Evolutionary conservation across 306 rosid species (phyloP).

Genomic region (Echinosophora koreensis): DNA sequence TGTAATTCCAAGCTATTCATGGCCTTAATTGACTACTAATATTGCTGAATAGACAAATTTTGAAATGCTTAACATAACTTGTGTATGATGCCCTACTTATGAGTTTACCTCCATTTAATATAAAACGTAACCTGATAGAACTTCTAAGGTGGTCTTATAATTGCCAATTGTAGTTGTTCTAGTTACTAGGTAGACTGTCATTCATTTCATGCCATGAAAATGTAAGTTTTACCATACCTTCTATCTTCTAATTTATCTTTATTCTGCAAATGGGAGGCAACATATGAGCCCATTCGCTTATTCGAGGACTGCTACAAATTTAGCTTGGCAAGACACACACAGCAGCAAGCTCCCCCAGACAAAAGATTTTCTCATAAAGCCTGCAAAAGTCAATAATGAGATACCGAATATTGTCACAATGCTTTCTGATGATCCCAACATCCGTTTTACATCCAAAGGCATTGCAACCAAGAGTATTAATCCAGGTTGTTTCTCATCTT

Average conservation of each 20-base stretch:
- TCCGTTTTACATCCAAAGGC: conserved; percentile 49
- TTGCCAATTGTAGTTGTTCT: neutral
- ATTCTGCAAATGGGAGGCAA: conserved; percentile 58
- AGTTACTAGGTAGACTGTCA: neutral
- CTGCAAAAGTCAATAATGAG: conserved; percentile 50
- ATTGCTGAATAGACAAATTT: conserved; percentile 22
- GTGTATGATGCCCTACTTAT: neutral
- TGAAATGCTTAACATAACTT: conserved; percentile 4
- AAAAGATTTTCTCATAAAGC: conserved; percentile 58
- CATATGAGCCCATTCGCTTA: conserved; percentile 49
- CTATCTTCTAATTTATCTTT: conserved; percentile 29
- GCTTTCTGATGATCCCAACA: conserved; percentile 51
- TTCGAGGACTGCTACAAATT: conserved; percentile 51
- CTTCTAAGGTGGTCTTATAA: neutral
- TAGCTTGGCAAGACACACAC: conserved; percentile 50
- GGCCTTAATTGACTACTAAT: neutral
- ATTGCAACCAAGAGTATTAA: conserved; percentile 49
- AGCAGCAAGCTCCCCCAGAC: conserved; percentile 52
- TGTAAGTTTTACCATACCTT: conserved; percentile 25
- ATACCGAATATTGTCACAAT: conserved; percentile 43
- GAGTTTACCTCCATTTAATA: neutral
- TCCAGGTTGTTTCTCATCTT: conserved; percentile 50
- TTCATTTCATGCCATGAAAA: conserved; percentile 12
- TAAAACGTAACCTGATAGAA: conserved; percentile 3
- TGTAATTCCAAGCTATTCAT: neutral